Percentiles rank a stretch among this genome's conserved stretches.
phyloP scores from a whole-genome alignment of 768 basidiomycete species.

The Hygrocybe punicea region DNA sequence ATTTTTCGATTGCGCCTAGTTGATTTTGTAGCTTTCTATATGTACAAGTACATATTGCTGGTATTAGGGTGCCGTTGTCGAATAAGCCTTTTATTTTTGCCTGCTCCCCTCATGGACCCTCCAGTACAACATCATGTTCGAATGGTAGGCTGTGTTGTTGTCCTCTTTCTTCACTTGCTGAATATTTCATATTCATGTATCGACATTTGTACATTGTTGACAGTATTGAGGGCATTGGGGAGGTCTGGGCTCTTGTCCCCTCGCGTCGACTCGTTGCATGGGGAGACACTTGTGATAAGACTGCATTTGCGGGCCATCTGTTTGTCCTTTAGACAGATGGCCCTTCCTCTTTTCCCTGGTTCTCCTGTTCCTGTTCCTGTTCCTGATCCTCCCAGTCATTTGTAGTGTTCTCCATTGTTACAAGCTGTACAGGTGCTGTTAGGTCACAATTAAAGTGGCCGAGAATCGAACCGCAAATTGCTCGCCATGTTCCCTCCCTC shows the following conservation, averaged over 20 bases:
- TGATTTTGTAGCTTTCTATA: slow-evolving; percentile 12
- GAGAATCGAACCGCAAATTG: not conserved
- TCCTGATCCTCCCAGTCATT: not conserved
- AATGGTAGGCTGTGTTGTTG: not conserved
- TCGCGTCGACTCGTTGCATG: too few relatives aligned
- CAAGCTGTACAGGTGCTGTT: not conserved
- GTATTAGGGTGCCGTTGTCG: slow-evolving; percentile 24
- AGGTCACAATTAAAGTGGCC: not conserved
- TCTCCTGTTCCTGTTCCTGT: not conserved
- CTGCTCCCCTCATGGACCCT: not conserved
- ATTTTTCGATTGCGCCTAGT: slow-evolving; percentile 12
- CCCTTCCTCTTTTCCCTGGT: slow-evolving; percentile 25
- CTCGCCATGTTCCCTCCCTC: not conserved
- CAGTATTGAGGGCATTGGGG: too few relatives aligned
- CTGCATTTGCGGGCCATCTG: slow-evolving; percentile 1
- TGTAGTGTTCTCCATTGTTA: not conserved
- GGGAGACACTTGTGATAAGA: not conserved
- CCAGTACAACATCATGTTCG: not conserved
- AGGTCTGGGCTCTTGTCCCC: too few relatives aligned
- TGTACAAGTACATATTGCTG: slow-evolving; percentile 13
- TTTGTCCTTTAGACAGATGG: slow-evolving; percentile 16
- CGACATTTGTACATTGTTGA: too few relatives aligned
- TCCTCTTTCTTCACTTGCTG: not conserved
- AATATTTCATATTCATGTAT: too few relatives aligned
- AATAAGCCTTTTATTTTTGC: slow-evolving; percentile 10